Base-by-base conservation (phyloP, 2,329 filamentous ascomycete genomes). In the Ceratocystis albifundus region DNA sequence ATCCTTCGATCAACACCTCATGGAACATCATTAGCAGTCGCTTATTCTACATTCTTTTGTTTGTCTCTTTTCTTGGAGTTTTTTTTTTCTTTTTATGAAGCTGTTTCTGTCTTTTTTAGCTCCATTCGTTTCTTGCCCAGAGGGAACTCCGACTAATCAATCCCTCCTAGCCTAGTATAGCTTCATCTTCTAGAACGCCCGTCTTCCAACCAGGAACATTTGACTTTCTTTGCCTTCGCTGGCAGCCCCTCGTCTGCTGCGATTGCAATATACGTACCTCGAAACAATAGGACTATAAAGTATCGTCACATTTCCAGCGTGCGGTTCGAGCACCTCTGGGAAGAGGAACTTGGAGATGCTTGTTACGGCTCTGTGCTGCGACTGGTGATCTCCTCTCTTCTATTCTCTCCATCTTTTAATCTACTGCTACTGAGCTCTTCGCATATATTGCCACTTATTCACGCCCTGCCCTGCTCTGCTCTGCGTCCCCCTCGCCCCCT, bases 351-450 rank as follows among this genome's bases (percentile, higher is more conserved):
- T 46, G 36, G 61, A 62, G 36, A 62, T 62, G 61, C 61, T 45
- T 48, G 61, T 46, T 62, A 46, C 61, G 20, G 36, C 61, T 62
- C 8, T 62, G 25, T 25, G 41, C 61, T 62, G 61, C 45, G 61
- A 46, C 36, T 46, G 15, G 61, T 48, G 36, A 62, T 46, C 36
- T 28, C 45, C 61, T n/a, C 32, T 62, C 36, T 45, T 30, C 59
- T 10, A 12, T 41, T 36, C 17, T 20, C 10, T 22, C 30, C 59
- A 17, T 8, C 10, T 12, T 41, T 41, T 41, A 3, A 41, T 41
- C 32, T 22, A 7, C 57, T 62, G n/a, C 32, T 36, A 12, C 32
- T 10, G 10, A 0, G 32, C 32, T 36, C 46, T 50, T 8, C 45
- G 32, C 30, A 20, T 62, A 30, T 44, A 41, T 32, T 45, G 59